Conservation (phyloP, 257 asterid species). For the Solanum bulbocastanum region DNA sequence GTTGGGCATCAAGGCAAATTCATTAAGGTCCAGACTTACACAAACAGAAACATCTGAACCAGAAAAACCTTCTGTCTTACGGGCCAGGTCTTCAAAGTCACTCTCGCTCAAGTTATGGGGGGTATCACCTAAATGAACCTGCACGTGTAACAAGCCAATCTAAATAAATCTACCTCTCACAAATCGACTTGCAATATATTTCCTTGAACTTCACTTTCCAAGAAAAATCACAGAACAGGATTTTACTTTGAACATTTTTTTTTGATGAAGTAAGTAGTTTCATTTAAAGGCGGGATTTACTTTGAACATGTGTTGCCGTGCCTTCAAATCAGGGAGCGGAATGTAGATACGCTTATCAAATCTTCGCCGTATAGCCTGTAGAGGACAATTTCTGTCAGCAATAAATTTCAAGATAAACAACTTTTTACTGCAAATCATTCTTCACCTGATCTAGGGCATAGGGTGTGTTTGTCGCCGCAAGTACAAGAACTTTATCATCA, state of each 20-base stretch:
- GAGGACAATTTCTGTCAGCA: background rate
- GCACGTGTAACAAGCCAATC: background rate
- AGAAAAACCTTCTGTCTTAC: slow-evolving; percentile 41
- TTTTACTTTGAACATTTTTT: slow-evolving; percentile 68
- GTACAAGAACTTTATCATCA: slow-evolving; percentile 97
- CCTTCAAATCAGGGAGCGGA: slow-evolving; percentile 91
- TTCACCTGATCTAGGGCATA: slow-evolving; percentile 95
- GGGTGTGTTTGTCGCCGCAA: slow-evolving; percentile 98
- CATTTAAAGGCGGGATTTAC: slow-evolving; percentile 17
- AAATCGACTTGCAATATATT: background rate
- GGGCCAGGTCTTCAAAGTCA: slow-evolving; percentile 37
- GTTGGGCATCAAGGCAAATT: background rate
- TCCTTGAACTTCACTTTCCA: background rate
- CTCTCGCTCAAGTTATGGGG: slow-evolving; percentile 44
- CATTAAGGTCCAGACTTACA: slow-evolving; percentile 18
- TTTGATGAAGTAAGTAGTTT: background rate
- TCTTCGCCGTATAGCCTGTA: slow-evolving; percentile 86
- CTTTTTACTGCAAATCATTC: background rate
- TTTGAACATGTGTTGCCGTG: slow-evolving; percentile 96
- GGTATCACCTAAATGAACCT: slow-evolving; percentile 50
- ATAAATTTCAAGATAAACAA: background rate
- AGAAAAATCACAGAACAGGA: background rate
- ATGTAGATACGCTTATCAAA: slow-evolving; percentile 96
- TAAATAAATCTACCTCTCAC: background rate
- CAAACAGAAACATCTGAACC: slow-evolving; percentile 51